Evolutionary conservation across 2,329 filamentous ascomycete species (phyloP).

Genomic region (Grosmannia serpens): DNA sequence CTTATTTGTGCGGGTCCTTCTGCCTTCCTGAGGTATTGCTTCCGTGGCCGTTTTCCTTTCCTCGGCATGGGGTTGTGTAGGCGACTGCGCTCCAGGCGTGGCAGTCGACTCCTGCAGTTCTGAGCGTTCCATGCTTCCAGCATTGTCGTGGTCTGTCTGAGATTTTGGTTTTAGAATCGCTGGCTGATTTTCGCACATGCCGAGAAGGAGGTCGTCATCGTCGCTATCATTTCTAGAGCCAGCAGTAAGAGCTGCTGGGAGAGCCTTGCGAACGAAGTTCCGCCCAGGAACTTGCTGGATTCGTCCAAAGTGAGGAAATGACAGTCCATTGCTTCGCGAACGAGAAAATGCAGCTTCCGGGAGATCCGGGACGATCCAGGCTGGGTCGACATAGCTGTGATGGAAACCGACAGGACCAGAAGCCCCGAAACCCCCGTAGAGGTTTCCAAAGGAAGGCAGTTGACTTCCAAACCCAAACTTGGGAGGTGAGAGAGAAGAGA

Average conservation of each 20-base stretch:
- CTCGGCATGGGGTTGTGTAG: neutral
- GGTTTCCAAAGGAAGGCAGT: neutral
- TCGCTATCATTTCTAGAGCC: conserved; percentile 10
- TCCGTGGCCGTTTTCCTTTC: neutral
- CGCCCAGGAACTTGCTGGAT: neutral
- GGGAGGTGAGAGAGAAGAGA: conserved; percentile 4
- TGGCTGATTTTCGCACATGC: neutral
- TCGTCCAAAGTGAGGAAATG: too few relatives aligned
- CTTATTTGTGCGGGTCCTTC: neutral
- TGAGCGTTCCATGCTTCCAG: neutral
- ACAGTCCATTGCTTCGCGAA: neutral
- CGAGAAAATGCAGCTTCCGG: conserved; percentile 11
- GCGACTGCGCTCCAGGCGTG: neutral
- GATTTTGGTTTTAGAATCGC: neutral
- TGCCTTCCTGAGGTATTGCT: neutral
- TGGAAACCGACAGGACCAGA: conserved; percentile 9
- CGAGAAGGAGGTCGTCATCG: conserved; percentile 22
- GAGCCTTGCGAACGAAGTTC: conserved; percentile 7
- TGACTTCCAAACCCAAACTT: conserved; percentile 1
- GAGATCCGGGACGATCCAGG: conserved; percentile 27
- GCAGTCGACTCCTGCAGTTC: neutral
- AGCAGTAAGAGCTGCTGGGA: conserved; percentile 1
- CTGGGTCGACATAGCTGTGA: conserved; percentile 20
- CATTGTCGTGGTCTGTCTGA: neutral
- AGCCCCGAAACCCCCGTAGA: neutral